Evolutionary conservation across 1,284 basidiomycete genomes (phyloP), one percentile per base, ranked within the genome.

Genomic region (Pseudozyma tsukubaensis): DNA sequence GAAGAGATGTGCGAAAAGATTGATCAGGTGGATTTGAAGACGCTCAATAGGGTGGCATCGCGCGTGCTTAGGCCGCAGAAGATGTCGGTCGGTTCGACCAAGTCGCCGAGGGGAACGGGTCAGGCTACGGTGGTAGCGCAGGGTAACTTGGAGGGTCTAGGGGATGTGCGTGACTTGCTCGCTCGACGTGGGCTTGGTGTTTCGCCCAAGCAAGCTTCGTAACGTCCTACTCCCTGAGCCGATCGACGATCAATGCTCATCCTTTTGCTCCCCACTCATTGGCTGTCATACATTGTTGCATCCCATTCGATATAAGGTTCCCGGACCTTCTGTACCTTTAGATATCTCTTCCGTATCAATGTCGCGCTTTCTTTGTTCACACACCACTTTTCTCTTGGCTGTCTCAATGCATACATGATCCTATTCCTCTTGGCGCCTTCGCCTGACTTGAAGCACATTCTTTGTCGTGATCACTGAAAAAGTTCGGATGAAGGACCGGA

Each of bases 1-100:
- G 89, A 90, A 35, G 94, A 98, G 85, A 98, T 98, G 96, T 92
- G 92, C 67, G 90, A 89, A 12, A 91, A 91, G 84, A 94, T 99
- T 71, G 94, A 96, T 85, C 87, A 88, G 48, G 90, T 99, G 55
- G 91, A 91, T 18, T 84, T 92, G 12, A 88, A 89, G 37, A 89
- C 90, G 61, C 86, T 96, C 52, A 88, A 88, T 68, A 88, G 90
- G 34, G 93, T 94, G 11, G 93, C 93, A 3, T 86, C 86, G 36
- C 89, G 91, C 50, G 86, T 95, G 58, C 92, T 93, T 75, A 88
- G 76, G 50, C 76, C 80, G 21, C 50, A 63, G 39, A 72, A 79
- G 63, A 59, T 59, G 72, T 19, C 52, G 44, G 53, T 70, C 10
- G 34, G 32, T 10, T 24, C 50, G 10, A 34, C n/a, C 4, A 57